Conservation (phyloP, 2,329 filamentous ascomycete genomes). For the Exserohilum rostratum region DNA sequence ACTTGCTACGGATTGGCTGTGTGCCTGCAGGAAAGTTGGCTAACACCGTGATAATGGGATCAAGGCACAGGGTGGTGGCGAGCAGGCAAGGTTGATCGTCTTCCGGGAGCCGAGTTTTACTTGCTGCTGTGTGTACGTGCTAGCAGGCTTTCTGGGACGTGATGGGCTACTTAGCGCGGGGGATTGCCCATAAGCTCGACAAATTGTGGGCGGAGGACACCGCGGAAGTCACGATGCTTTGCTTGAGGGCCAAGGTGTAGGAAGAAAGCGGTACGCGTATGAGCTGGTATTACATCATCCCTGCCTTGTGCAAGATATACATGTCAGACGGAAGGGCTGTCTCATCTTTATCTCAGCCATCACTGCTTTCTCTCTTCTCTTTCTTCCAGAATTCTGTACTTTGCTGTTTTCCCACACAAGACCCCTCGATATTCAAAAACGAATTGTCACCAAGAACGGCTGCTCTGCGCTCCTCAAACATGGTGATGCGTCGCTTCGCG, state of each 20-base stretch:
- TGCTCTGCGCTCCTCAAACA: conserved; percentile 15
- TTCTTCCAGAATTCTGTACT: not conserved
- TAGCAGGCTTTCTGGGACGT: too few relatives aligned
- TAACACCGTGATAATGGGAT: not conserved
- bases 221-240: conserved; percentile 14
- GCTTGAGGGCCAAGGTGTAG: conserved; percentile 7
- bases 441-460: conserved; percentile 10
- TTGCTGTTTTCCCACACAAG: not conserved
- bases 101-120: too few relatives aligned
- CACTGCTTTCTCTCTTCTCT: not conserved
- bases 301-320: conserved; percentile 3
- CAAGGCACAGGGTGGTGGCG: too few relatives aligned
- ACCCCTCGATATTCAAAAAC: not conserved
- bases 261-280: conserved; percentile 8
- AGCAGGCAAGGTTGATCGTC: too few relatives aligned
- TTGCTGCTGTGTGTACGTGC: too few relatives aligned
- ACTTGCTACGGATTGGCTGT: not conserved
- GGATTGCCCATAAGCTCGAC: too few relatives aligned
- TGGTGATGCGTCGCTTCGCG: conserved; percentile 11
- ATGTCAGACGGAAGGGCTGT: not conserved
- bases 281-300: conserved; percentile 15
- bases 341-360: not conserved
- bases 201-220: not conserved
- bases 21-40: too few relatives aligned
- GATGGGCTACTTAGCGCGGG: too few relatives aligned